These are phyloP conservation scores for Pinus albicaulis DNA, from an alignment of 75 land plant species.

Conservation along the genomic window DNA sequence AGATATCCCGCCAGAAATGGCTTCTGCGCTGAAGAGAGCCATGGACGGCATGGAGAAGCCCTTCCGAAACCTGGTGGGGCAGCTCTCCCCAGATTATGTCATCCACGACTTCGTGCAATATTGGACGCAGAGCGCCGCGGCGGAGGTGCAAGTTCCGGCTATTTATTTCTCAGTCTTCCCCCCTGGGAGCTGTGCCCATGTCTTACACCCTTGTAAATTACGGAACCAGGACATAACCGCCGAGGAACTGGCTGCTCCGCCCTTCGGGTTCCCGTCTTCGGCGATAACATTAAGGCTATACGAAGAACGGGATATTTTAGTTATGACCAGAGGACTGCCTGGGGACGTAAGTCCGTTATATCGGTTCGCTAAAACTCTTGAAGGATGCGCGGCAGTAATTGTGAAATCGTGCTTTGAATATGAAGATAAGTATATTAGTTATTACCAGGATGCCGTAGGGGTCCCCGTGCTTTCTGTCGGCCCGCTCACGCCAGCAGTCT, in stretches of 20 bases:
- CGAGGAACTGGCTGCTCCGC: not conserved
- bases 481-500: not conserved
- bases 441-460: not conserved
- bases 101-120: slow-evolving; percentile 23
- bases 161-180: slow-evolving; percentile 4
- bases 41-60: slow-evolving; percentile 10
- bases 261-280: not conserved
- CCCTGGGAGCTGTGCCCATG: not conserved
- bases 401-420: slow-evolving; percentile 11
- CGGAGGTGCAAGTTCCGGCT: slow-evolving; percentile 1
- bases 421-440: slow-evolving; percentile 8
- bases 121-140: slow-evolving; percentile 16
- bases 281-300: not conserved
- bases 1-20: slow-evolving; percentile 14
- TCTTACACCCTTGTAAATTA: too few relatives aligned
- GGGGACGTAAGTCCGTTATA: not conserved
- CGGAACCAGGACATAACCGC: not conserved
- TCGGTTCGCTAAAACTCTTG: not conserved
- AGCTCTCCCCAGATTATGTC: slow-evolving; percentile 16
- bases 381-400: not conserved
- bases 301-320: not conserved
- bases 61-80: slow-evolving; percentile 6
- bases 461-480: slow-evolving; percentile 15
- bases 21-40: slow-evolving; percentile 18
- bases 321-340: not conserved